Evolutionary conservation across 257 asterid genomes (phyloP).

Genomic region (Salvia splendens): DNA sequence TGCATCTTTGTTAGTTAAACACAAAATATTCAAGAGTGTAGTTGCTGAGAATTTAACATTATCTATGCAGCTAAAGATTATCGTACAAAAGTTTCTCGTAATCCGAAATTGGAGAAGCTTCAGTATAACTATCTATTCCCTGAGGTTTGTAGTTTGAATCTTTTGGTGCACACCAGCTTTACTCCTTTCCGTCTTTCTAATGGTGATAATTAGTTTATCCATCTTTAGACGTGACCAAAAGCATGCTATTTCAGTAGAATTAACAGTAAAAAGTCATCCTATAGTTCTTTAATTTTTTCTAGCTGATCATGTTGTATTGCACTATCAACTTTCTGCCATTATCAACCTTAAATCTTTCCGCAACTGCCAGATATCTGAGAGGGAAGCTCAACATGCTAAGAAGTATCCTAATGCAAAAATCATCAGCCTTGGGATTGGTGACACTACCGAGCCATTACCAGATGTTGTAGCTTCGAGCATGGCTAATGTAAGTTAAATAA

Average conservation of each 20-base stretch:
- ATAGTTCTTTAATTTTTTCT: not conserved
- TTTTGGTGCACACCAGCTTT: not conserved
- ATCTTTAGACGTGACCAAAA: not conserved
- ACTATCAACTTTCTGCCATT: slow-evolving; percentile 1
- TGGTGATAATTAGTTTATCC: not conserved
- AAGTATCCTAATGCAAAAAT: slow-evolving; percentile 73
- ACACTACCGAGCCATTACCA: slow-evolving; percentile 85
- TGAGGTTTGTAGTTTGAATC: slow-evolving; percentile 52
- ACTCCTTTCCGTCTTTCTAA: not conserved
- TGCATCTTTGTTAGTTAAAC: slow-evolving; percentile 7
- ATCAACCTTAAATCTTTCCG: not conserved
- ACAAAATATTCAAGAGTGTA: not conserved
- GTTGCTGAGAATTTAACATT: slow-evolving; percentile 19
- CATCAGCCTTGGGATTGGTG: slow-evolving; percentile 89
- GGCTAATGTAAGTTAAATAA: slow-evolving; percentile 63
- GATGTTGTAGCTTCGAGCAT: slow-evolving; percentile 60
- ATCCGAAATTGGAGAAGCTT: slow-evolving; percentile 71
- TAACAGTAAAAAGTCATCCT: not conserved
- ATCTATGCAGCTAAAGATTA: slow-evolving; percentile 46
- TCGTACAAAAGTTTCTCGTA: slow-evolving; percentile 74
- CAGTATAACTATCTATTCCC: slow-evolving; percentile 79
- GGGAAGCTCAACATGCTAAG: slow-evolving; percentile 55
- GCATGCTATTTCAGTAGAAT: not conserved
- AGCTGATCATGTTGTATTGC: not conserved
- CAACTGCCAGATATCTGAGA: slow-evolving; percentile 52